A percentile compares a stretch with the other conserved stretches of the same genome.
phyloP scores from a whole-genome alignment of 345 rosid genomes.

The Gossypium rotundifolium region DNA sequence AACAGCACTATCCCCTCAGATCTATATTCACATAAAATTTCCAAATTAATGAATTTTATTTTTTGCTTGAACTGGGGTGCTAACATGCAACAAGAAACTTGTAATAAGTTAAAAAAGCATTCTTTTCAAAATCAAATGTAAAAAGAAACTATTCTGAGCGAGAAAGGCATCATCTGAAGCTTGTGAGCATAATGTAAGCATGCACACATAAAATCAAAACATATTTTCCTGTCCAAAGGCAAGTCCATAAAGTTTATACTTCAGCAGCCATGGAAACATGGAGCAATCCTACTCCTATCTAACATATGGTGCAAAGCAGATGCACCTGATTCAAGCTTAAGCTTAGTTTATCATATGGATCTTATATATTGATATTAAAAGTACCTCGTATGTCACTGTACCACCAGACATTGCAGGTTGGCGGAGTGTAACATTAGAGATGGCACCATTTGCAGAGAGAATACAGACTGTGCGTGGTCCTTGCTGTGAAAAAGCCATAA shows the following conservation, averaged over 20 bases:
- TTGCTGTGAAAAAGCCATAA: slow-evolving; percentile 66
- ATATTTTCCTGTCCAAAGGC: neutral
- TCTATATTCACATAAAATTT: neutral
- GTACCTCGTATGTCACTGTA: slow-evolving; percentile 68
- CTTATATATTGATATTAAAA: slow-evolving; percentile 4
- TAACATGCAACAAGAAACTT: neutral
- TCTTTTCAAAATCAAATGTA: neutral
- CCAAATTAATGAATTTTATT: neutral
- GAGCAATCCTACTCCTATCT: neutral
- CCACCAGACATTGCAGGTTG: slow-evolving; percentile 53
- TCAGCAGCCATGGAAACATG: neutral
- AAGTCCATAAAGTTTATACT: neutral
- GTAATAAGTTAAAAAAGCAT: neutral
- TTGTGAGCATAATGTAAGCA: neutral
- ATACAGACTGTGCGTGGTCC: slow-evolving; percentile 78
- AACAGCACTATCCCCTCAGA: neutral
- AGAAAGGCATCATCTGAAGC: neutral
- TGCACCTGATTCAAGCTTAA: neutral
- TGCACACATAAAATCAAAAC: neutral
- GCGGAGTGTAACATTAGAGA: slow-evolving; percentile 60
- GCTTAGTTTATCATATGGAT: slow-evolving; percentile 1
- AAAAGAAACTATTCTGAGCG: neutral
- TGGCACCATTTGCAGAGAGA: slow-evolving; percentile 86
- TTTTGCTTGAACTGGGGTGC: neutral
- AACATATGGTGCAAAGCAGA: neutral